phyloP scores from a whole-genome alignment of 2,329 filamentous ascomycete species.

The Aspergillus sojae region DNA sequence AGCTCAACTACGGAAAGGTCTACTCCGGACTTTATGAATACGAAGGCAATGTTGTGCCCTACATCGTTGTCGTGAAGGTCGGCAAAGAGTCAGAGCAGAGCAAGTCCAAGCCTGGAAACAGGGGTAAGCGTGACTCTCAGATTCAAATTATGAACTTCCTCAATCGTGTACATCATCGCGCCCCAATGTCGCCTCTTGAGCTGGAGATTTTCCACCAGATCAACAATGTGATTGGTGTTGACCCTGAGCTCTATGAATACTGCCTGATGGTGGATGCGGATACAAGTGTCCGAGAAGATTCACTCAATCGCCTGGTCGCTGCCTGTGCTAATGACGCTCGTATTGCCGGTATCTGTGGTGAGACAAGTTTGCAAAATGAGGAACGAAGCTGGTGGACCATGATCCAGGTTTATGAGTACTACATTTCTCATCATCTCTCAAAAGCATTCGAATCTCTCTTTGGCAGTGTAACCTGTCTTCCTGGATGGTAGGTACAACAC shows the following conservation, averaged over 20 bases:
- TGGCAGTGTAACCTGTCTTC: constrained; percentile 96
- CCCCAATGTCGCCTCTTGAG: constrained; percentile 93
- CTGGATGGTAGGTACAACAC: constrained; percentile 78
- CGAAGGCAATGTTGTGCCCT: constrained; percentile 96
- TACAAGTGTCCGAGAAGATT: constrained; percentile 89
- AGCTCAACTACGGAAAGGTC: constrained; percentile 97
- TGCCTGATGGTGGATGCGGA: constrained; percentile 97
- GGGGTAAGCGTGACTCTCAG: constrained; percentile 97
- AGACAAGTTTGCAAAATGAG: constrained; percentile 94
- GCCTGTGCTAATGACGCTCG: constrained; percentile 92
- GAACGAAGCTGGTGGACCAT: constrained; percentile 97
- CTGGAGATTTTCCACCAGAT: constrained; percentile 99
- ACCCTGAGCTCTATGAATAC: constrained; percentile 96
- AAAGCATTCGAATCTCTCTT: constrained; percentile 99
- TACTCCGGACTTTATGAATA: constrained; percentile 98
- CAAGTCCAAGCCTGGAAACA: constrained; percentile 93
- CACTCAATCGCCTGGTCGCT: constrained; percentile 87
- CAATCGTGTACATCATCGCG: constrained; percentile 92
- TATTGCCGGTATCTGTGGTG: constrained; percentile 96
- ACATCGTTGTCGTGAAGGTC: constrained; percentile 93
- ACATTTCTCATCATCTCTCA: constrained; percentile 93
- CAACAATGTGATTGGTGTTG: constrained; percentile 98
- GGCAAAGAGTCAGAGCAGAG: constrained; percentile 93
- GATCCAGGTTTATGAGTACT: constrained; percentile 99
- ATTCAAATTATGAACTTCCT: constrained; percentile 96